Base-by-base conservation (phyloP, 805 yeast genomes). In the Henningerozyma blattae region DNA sequence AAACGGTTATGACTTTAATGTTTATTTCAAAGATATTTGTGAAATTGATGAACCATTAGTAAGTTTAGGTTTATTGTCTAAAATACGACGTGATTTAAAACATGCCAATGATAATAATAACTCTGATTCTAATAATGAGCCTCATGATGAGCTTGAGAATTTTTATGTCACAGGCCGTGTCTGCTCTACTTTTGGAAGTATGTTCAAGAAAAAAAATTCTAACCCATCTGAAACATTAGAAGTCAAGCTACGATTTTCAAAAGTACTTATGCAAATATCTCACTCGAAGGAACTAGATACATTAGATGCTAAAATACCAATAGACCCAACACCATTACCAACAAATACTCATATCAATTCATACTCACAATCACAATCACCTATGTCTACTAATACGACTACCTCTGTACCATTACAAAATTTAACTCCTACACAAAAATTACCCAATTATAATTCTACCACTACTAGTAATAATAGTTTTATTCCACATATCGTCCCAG, bases 1-100 rank as follows among this genome's bases (percentile, higher is more conserved):
- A 7, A 33, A 33, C 15, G 44, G 44, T 7, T 36, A 38, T 17
- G 62, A 57, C 32, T 57, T 51, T 35, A 57, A 56, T 34, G 35
- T 57, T 16, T 57, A 57, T 36, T 56, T 45, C 35, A 48, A 43
- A 27, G 62, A 57, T 34, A 45, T 54, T 12, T 47, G 57, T 32
- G 62, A 57, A 29, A 34, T 39, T 14, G 57, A 52, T 32, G 62
- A 57, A 38, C 62, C 62, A 6, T 42, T 52, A 33, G 62, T 57
- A 0, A 54, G 59, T 31, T 38, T 51, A 18, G 62, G 62, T 1
- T 36, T 57, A 16, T 38, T 57, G 16, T 55, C 59, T 3, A 47
- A 48, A 25, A 52, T 57, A 44, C 50, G 52, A 43, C 36, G 18
- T 44, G 36, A 27, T 31, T 44, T 22, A 35, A 36, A 28, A 13